Percentiles rank a stretch among this genome's conserved stretches.
Evolutionary conservation across 345 rosid genomes (phyloP).

Genomic region (Jatropha curcas): DNA sequence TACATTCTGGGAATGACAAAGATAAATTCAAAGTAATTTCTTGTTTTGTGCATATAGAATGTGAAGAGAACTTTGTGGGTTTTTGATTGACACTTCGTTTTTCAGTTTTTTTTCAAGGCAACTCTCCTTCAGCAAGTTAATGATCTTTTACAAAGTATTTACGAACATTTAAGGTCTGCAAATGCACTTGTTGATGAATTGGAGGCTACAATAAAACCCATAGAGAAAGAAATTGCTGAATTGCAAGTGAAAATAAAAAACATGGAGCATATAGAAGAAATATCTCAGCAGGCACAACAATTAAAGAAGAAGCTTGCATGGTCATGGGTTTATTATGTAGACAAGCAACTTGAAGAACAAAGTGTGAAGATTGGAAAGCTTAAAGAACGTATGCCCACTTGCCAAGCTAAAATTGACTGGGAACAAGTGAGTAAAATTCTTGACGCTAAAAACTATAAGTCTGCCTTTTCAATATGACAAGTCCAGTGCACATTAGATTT

Average conservation of each 20-base stretch:
- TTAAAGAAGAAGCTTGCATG: slow-evolving; percentile 88
- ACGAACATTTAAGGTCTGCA: slow-evolving; percentile 57
- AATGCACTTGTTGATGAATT: slow-evolving; percentile 61
- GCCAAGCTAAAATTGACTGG: slow-evolving; percentile 88
- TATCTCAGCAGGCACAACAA: slow-evolving; percentile 67
- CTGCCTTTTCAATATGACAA: not conserved
- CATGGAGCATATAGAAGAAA: slow-evolving; percentile 87
- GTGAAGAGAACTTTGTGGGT: slow-evolving; percentile 15
- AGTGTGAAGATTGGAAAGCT: slow-evolving; percentile 56
- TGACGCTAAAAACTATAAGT: not conserved
- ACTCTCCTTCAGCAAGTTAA: slow-evolving; percentile 94
- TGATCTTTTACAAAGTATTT: slow-evolving; percentile 74
- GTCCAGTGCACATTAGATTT: not conserved
- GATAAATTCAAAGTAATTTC: slow-evolving; percentile 84
- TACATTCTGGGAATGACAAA: slow-evolving; percentile 95
- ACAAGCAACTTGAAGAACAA: slow-evolving; percentile 65
- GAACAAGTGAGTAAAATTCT: slow-evolving; percentile 57
- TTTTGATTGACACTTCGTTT: slow-evolving; percentile 31
- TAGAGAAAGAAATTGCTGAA: slow-evolving; percentile 65
- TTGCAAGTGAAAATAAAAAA: slow-evolving; percentile 70
- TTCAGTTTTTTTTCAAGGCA: slow-evolving; percentile 93
- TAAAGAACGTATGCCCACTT: slow-evolving; percentile 75
- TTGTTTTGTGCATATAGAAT: not conserved
- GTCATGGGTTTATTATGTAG: slow-evolving; percentile 90
- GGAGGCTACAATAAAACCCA: slow-evolving; percentile 73